These are phyloP conservation scores for Penicillium subrubescens DNA, from an alignment of 495 filamentous ascomycete species.

Conservation along the genomic window DNA sequence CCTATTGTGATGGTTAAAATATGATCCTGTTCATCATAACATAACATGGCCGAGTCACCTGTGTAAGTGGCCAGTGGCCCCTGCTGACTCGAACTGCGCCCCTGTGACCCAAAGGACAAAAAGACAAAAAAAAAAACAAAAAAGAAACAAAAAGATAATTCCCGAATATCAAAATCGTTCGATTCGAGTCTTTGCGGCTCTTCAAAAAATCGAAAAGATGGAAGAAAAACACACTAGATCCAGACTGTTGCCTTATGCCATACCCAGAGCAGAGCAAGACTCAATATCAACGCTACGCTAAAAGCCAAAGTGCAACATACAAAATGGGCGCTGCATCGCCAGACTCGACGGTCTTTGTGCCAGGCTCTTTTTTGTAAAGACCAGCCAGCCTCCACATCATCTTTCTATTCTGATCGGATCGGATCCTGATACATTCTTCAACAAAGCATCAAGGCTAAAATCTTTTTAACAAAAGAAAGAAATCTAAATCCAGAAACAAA, in stretches of 20 bases:
- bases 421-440: neutral
- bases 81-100: conserved; percentile 33
- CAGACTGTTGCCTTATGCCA: conserved; percentile 3
- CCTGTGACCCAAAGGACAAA: conserved; percentile 22
- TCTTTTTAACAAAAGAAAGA: neutral
- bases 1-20: neutral
- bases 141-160: too few species aligned
- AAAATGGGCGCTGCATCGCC: neutral
- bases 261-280: neutral
- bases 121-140: neutral
- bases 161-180: conserved; percentile 6
- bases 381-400: neutral
- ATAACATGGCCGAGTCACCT: conserved; percentile 12
- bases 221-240: neutral
- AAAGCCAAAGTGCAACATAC: neutral
- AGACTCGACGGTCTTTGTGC: neutral
- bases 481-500: neutral
- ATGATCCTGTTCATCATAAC: neutral
- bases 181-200: neutral
- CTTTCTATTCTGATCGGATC: neutral
- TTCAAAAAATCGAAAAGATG: neutral
- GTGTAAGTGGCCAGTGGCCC: conserved; percentile 6
- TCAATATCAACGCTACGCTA: neutral
- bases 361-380: neutral
- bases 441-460: neutral